Base-by-base conservation (phyloP, 257 asterid genomes). In the Penstemon barbatus region DNA sequence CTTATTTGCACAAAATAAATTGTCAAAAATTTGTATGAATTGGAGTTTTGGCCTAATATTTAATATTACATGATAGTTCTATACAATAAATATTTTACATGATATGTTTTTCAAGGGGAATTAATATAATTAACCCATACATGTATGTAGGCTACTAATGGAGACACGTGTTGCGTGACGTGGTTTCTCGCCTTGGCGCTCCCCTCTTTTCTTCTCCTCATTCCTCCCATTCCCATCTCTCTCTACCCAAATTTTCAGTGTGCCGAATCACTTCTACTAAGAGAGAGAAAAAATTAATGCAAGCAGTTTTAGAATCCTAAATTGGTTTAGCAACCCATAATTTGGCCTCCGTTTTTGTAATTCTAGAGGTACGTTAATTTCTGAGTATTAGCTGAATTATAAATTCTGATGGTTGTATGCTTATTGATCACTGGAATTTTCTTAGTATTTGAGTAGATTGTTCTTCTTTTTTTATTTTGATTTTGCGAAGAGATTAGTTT, bases 121-220 rank as follows among this genome's bases (percentile, higher is more conserved):
- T 25, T 25, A 25, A 25, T 25, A 2, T 25, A 25, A 2, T 25
- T 25, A 25, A 25, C 33, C 33, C 33, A 25, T 15, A 25, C 2
- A 25, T 25, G 33, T 25, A 25, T 2, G 33, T 25, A 25, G 33
- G 33, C 33, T 25, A 25, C 33, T 25, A 25, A 25, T 25, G 45
- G 48, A 61, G 88, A 87, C 96, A 88, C 98, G 97, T 92, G 95
- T 81, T 73, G 12, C 41, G 69, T 88, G 97, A 92, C 98, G 91
- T 88, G 98, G 94, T 78, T 53, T 74, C 83, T 75, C 80, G 87
- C 82, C 79, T 82, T 85, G 85, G 86, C 95, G 82, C 83, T 70
- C 80, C 80, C 61, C 49, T 13, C 60, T 44, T 59, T 25, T 66
- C 63, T 66, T 54, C 40, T 39, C 63, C 64, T 40, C 70, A 59